A percentile compares a stretch with the other conserved stretches of the same genome.
Evolutionary conservation across 495 filamentous ascomycete genomes (phyloP).

Genomic region (Lophium mytilinum): DNA sequence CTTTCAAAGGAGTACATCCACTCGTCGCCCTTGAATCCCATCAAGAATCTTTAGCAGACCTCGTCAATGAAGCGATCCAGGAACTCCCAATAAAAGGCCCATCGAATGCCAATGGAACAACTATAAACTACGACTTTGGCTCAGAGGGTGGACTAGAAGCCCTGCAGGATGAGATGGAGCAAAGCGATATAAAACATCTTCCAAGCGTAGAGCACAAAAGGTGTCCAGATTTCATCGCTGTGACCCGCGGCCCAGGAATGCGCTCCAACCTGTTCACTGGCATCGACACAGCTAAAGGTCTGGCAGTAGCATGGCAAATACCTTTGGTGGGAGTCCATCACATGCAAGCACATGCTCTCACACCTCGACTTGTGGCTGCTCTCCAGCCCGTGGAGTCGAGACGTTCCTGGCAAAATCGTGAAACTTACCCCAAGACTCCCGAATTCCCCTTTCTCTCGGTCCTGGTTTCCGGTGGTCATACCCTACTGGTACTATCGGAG

Average conservation of each 20-base stretch:
- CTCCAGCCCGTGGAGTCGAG: constrained; percentile 31
- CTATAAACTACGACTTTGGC: too few relatives aligned
- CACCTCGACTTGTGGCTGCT: constrained; percentile 68
- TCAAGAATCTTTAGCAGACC: constrained; percentile 52
- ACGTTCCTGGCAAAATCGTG: not conserved
- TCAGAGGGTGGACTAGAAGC: too few relatives aligned
- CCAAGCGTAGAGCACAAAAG: constrained; percentile 18
- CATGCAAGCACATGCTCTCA: constrained; percentile 94
- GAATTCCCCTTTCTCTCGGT: constrained; percentile 79
- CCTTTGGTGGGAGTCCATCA: constrained; percentile 79
- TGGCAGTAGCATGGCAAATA: constrained; percentile 67
- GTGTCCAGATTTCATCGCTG: constrained; percentile 72
- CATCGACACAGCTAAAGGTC: constrained; percentile 77
- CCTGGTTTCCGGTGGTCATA: constrained; percentile 90
- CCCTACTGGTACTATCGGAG: constrained; percentile 67
- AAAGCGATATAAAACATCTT: not conserved
- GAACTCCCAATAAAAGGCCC: constrained; percentile 37
- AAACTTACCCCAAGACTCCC: constrained; percentile 21
- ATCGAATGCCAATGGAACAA: too few relatives aligned
- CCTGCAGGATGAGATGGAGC: not conserved
- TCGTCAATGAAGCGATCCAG: constrained; percentile 57
- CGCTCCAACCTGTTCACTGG: constrained; percentile 62
- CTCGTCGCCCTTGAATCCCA: constrained; percentile 64
- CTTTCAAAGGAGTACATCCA: constrained; percentile 71
- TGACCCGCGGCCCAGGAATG: constrained; percentile 89